Conservation (phyloP, 2,329 filamentous ascomycete genomes). For the Epicoccum sorghinum region DNA sequence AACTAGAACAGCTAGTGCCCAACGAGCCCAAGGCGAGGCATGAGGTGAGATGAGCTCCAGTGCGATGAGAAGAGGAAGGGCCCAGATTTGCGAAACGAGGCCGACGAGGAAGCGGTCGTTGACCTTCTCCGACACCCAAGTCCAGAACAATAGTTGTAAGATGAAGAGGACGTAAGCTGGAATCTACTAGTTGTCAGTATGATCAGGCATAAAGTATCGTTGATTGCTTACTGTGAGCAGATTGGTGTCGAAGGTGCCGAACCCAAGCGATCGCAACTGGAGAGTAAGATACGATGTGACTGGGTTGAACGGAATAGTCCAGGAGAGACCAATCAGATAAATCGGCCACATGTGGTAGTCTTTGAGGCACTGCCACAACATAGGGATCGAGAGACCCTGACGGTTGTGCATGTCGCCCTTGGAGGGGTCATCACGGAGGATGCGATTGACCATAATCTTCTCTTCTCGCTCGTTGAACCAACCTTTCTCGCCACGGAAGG, state of each 20-base stretch:
- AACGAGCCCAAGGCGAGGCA: constrained; percentile 48
- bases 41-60: constrained; percentile 39
- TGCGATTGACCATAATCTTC: constrained; percentile 71
- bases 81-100: constrained; percentile 48
- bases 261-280: constrained; percentile 43
- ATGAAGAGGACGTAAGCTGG: constrained; percentile 57
- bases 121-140: constrained; percentile 57
- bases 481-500: constrained; percentile 65
- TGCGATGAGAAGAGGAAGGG: constrained; percentile 47
- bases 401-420: constrained; percentile 69
- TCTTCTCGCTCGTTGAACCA: constrained; percentile 73
- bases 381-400: constrained; percentile 56
- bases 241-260: constrained; percentile 47
- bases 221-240: constrained; percentile 38
- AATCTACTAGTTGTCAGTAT: constrained; percentile 30
- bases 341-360: constrained; percentile 63
- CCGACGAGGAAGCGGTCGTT: constrained; percentile 59
- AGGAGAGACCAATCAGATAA: constrained; percentile 44
- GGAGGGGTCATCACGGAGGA: constrained; percentile 61
- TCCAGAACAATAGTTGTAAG: constrained; percentile 57
- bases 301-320: constrained; percentile 43
- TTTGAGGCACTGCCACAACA: constrained; percentile 57
- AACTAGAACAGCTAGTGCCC: constrained; percentile 46
- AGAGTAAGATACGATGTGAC: constrained; percentile 45
- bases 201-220: too few species aligned